Conservation (phyloP, 139 green algal genomes). For the Nannochloris sp. region DNA sequence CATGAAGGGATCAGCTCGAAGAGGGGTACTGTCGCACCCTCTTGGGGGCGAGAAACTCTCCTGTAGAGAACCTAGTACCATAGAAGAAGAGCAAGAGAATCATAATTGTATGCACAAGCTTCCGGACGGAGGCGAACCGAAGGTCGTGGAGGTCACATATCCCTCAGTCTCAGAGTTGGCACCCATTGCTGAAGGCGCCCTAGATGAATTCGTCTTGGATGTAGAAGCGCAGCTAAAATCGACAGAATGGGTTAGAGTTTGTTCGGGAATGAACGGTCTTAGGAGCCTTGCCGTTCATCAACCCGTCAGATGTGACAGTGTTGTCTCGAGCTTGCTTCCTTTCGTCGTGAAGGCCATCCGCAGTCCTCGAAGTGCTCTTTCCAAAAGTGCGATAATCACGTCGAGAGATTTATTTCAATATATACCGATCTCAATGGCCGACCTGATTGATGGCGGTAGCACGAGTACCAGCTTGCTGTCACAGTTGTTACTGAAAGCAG, state of each 20-base stretch:
- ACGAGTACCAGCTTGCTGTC: constrained; percentile 31
- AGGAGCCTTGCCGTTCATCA: constrained; percentile 26
- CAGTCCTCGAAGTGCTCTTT: constrained; percentile 45
- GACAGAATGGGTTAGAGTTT: constrained; percentile 23
- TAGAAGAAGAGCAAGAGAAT: neutral
- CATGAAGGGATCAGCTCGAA: neutral
- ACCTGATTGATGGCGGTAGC: constrained; percentile 31
- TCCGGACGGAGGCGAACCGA: constrained; percentile 35
- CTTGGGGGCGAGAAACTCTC: constrained; percentile 5
- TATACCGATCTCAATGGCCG: constrained; percentile 25
- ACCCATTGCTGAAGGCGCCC: neutral
- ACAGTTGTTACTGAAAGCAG: constrained; percentile 48
- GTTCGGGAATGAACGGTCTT: constrained; percentile 20
- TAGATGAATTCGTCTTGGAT: neutral
- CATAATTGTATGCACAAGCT: constrained; percentile 19
- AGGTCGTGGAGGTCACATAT: constrained; percentile 37
- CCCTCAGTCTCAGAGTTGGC: constrained; percentile 14
- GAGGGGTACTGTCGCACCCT: constrained; percentile 20
- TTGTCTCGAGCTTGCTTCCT: constrained; percentile 24
- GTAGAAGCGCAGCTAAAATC: constrained; percentile 8
- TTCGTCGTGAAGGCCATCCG: constrained; percentile 39
- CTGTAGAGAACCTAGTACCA: neutral
- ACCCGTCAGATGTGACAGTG: neutral
- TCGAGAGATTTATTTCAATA: constrained; percentile 30
- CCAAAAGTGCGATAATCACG: constrained; percentile 45